A percentile compares a stretch with the other conserved stretches of the same genome.
These are phyloP conservation scores for Breviolum minutum DNA, from an alignment of 73 alveolate genomes.

Conservation along the genomic window DNA sequence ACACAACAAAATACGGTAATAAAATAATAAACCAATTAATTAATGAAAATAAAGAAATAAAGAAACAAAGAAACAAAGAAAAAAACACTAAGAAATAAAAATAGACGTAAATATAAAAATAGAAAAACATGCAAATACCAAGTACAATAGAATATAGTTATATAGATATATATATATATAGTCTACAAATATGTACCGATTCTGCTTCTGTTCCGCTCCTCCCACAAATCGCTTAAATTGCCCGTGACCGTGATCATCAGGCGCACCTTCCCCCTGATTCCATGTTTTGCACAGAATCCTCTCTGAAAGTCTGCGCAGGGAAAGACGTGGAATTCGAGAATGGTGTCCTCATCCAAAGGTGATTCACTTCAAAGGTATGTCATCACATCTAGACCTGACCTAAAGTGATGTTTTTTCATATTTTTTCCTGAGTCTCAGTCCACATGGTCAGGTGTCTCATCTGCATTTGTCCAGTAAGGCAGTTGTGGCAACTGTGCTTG, in stretches of 20 bases:
- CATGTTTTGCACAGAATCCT: conserved; percentile 89
- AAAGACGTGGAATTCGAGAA: conserved; percentile 50
- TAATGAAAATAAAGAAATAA: too few relatives aligned
- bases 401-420: background rate
- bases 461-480: conserved; percentile 70
- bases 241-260: background rate
- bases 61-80: too few relatives aligned
- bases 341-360: conserved; percentile 37
- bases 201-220: background rate
- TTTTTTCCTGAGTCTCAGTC: background rate
- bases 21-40: too few relatives aligned
- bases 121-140: background rate
- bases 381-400: background rate
- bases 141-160: background rate
- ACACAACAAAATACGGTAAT: too few relatives aligned
- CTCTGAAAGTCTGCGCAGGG: conserved; percentile 89
- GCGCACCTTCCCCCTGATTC: conserved; percentile 62
- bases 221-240: too few relatives aligned
- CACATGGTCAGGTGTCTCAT: conserved; percentile 55
- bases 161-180: too few relatives aligned
- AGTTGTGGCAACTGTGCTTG: conserved; percentile 63
- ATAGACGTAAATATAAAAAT: background rate
- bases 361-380: too few relatives aligned
- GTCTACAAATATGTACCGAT: too few relatives aligned
- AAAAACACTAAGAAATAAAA: too few relatives aligned